Evolutionary conservation across 208 protist genomes (phyloP).

Genomic region (Polymyxa betae): DNA sequence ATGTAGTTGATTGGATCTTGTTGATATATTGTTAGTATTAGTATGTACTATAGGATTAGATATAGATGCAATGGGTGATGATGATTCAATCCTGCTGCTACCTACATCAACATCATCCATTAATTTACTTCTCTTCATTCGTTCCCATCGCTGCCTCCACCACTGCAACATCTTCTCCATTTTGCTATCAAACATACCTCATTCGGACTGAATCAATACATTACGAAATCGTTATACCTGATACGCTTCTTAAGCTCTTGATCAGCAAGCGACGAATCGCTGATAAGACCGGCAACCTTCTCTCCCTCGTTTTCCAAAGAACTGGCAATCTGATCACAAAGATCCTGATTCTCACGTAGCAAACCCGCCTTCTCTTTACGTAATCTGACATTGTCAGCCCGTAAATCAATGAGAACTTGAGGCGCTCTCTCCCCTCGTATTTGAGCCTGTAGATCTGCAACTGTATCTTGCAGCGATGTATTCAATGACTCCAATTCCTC

Average conservation of each 20-base stretch:
- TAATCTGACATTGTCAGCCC: slow-evolving; percentile 26
- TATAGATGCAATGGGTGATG: no score
- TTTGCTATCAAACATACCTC: background rate
- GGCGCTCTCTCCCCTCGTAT: background rate
- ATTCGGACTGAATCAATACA: background rate
- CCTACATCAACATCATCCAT: no score
- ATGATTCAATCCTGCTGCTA: no score
- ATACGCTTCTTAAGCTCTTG: background rate
- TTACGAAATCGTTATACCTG: background rate
- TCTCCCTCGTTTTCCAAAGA: slow-evolving; percentile 44
- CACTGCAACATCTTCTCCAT: slow-evolving; percentile 42
- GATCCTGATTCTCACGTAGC: slow-evolving; percentile 45
- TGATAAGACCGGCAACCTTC: slow-evolving; percentile 13
- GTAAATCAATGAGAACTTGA: background rate
- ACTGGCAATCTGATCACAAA: slow-evolving; percentile 32
- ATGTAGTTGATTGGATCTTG: no score
- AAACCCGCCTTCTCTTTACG: background rate
- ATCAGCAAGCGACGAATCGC: background rate
- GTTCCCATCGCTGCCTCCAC: slow-evolving; percentile 23
- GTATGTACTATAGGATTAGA: no score
- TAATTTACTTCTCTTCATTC: background rate
- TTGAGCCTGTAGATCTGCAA: background rate
- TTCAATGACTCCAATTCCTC: slow-evolving; percentile 10
- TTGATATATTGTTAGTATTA: no score
- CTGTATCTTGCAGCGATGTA: background rate